These are phyloP conservation scores for Cylindrotheca closterium DNA, from an alignment of 108 stramenopile genomes.

Conservation along the genomic window DNA sequence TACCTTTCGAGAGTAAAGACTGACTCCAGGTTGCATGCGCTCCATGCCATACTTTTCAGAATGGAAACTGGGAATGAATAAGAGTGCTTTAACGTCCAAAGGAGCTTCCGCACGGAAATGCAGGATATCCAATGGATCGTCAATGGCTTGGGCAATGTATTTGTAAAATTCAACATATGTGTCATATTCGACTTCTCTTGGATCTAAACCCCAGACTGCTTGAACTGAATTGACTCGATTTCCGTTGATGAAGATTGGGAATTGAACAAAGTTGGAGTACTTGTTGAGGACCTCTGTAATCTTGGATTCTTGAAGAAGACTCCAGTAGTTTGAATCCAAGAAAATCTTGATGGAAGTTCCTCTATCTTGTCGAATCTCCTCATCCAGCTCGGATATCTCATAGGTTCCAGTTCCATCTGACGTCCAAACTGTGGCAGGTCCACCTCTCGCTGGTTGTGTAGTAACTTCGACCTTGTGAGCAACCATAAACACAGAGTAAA, in stretches of 20 bases:
- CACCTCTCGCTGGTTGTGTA: slow-evolving; percentile 31
- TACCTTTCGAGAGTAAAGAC: slow-evolving; percentile 92
- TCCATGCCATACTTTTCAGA: slow-evolving; percentile 99
- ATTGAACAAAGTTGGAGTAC: slow-evolving; percentile 98
- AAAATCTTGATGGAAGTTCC: slow-evolving; percentile 89
- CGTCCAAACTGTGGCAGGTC: slow-evolving; percentile 58
- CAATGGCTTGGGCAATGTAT: slow-evolving; percentile 88
- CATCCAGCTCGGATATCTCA: slow-evolving; percentile 57
- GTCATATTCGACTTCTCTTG: slow-evolving; percentile 86
- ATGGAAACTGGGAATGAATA: slow-evolving; percentile 96
- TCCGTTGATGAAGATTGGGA: slow-evolving; percentile 95
- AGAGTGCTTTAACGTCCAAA: slow-evolving; percentile 93
- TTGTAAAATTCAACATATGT: slow-evolving; percentile 96
- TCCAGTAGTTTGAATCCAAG: slow-evolving; percentile 81
- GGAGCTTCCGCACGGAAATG: slow-evolving; percentile 99
- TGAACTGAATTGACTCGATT: slow-evolving; percentile 93
- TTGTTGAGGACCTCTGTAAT: slow-evolving; percentile 89
- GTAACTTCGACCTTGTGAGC: slow-evolving; percentile 88
- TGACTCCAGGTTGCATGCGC: slow-evolving; percentile 96
- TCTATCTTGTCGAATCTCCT: slow-evolving; percentile 74
- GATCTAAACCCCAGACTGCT: slow-evolving; percentile 94
- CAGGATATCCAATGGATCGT: slow-evolving; percentile 73
- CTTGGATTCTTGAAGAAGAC: slow-evolving; percentile 75
- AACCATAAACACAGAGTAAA: slow-evolving; percentile 97
- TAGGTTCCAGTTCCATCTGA: slow-evolving; percentile 88